A percentile compares a stretch with the other conserved stretches of the same genome.
phyloP scores from a whole-genome alignment of 2,329 filamentous ascomycete genomes.

The Fusarium papillatum region DNA sequence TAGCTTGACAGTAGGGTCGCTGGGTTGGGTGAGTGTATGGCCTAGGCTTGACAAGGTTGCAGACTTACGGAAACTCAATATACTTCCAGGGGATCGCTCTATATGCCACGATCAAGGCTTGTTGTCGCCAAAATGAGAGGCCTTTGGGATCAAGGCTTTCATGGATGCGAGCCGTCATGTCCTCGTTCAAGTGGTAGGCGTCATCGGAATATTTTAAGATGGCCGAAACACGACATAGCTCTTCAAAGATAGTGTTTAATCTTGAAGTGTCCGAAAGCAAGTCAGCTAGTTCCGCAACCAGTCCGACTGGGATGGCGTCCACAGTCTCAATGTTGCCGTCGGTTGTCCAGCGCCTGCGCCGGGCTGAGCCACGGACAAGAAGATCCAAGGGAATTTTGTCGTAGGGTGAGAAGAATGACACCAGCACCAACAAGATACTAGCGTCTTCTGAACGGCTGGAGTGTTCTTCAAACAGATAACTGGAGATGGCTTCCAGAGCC shows the following conservation, averaged over 20 bases:
- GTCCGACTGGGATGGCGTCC: slow-evolving; percentile 49
- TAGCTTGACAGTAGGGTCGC: slow-evolving; percentile 26
- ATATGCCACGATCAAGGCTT: slow-evolving; percentile 36
- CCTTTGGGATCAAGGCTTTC: slow-evolving; percentile 20
- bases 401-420: slow-evolving; percentile 37
- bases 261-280: slow-evolving; percentile 25
- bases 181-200: slow-evolving; percentile 35
- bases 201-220: slow-evolving; percentile 25
- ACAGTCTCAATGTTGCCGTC: slow-evolving; percentile 35
- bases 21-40: slow-evolving; percentile 19
- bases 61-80: slow-evolving; percentile 38
- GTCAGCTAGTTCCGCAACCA: slow-evolving; percentile 17
- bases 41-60: slow-evolving; percentile 5
- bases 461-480: slow-evolving; percentile 23
- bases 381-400: slow-evolving; percentile 37
- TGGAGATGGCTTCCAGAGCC: slow-evolving; percentile 33
- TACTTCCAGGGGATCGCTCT: slow-evolving; percentile 41
- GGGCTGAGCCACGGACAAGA: slow-evolving; percentile 34
- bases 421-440: slow-evolving; percentile 32
- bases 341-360: slow-evolving; percentile 41
- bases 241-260: slow-evolving; percentile 21
- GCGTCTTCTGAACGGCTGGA: slow-evolving; percentile 32
- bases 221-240: slow-evolving; percentile 21
- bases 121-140: slow-evolving; percentile 32
- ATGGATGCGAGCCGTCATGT: slow-evolving; percentile 28